Evolutionary conservation across 2,329 filamentous ascomycete genomes (phyloP).

Genomic region (Aspergillus sp.): DNA sequence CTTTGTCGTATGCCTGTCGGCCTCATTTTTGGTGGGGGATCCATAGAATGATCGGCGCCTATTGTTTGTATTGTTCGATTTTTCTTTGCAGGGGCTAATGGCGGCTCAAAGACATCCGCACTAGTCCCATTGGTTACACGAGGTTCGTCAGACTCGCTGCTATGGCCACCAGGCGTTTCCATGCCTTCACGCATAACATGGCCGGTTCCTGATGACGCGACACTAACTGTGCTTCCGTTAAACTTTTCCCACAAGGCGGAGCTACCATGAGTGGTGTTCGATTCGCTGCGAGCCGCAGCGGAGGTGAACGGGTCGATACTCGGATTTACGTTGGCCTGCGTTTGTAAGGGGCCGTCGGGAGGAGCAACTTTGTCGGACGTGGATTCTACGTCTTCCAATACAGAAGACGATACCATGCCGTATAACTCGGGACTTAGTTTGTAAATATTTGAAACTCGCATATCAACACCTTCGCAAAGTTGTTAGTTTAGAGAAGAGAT

Average conservation of each 20-base stretch:
- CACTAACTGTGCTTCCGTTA: slow-evolving; percentile 47
- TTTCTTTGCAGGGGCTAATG: slow-evolving; percentile 47
- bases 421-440: slow-evolving; percentile 67
- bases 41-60: slow-evolving; percentile 51
- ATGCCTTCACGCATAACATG: slow-evolving; percentile 52
- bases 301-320: slow-evolving; percentile 46
- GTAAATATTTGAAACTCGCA: slow-evolving; percentile 85
- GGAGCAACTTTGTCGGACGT: slow-evolving; percentile 32
- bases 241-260: slow-evolving; percentile 51
- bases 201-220: slow-evolving; percentile 33
- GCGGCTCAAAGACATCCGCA: slow-evolving; percentile 42
- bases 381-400: slow-evolving; percentile 30
- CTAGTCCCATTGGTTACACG: slow-evolving; percentile 33
- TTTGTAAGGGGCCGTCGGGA: slow-evolving; percentile 35
- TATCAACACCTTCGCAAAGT: slow-evolving; percentile 63
- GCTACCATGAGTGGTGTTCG: slow-evolving; percentile 36
- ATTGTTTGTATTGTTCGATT: slow-evolving; percentile 55
- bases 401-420: slow-evolving; percentile 44
- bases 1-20: slow-evolving; percentile 48
- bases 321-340: slow-evolving; percentile 36
- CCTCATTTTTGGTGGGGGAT: slow-evolving; percentile 65
- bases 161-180: slow-evolving; percentile 62
- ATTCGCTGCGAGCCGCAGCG: slow-evolving; percentile 33
- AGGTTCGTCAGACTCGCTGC: slow-evolving; percentile 42
- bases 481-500: slow-evolving; percentile 6